Evolutionary conservation across 1,284 basidiomycete species (phyloP).

Genomic region (Ceratobasidium sp.): DNA sequence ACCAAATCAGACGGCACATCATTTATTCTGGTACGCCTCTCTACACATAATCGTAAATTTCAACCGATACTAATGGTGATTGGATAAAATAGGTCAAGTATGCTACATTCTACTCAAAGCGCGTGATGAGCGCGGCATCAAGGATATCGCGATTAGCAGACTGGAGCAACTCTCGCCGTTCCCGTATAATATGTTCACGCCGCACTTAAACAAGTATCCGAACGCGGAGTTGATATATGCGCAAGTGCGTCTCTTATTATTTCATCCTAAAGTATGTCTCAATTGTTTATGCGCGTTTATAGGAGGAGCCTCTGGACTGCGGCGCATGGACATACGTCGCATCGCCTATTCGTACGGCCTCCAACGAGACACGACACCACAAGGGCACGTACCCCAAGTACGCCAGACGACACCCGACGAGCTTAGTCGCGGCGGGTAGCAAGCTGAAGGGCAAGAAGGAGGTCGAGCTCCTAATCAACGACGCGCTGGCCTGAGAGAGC

Average conservation of each 20-base stretch:
- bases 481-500: constrained; percentile 55
- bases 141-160: constrained; percentile 93
- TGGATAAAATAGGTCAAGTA: constrained; percentile 81
- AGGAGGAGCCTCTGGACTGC: constrained; percentile 92
- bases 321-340: constrained; percentile 95
- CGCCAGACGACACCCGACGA: constrained; percentile 88
- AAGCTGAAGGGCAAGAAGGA: constrained; percentile 92
- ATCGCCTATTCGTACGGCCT: constrained; percentile 86
- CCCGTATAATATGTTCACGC: constrained; percentile 91
- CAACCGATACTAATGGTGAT: no score
- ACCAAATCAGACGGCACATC: constrained; percentile 92
- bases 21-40: constrained; percentile 76
- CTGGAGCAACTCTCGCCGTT: constrained; percentile 96
- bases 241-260: constrained; percentile 66
- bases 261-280: background rate
- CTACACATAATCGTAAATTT: no score
- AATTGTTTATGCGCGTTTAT: constrained; percentile 35
- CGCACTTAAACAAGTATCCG: constrained; percentile 94
- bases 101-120: constrained; percentile 92
- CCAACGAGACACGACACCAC: constrained; percentile 89
- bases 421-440: constrained; percentile 92
- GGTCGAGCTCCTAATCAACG: constrained; percentile 76
- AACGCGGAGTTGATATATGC: constrained; percentile 92
- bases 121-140: constrained; percentile 89
- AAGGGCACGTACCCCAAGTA: constrained; percentile 88